phyloP scores from a whole-genome alignment of 345 rosid genomes.

The Syzygium oleosum region DNA sequence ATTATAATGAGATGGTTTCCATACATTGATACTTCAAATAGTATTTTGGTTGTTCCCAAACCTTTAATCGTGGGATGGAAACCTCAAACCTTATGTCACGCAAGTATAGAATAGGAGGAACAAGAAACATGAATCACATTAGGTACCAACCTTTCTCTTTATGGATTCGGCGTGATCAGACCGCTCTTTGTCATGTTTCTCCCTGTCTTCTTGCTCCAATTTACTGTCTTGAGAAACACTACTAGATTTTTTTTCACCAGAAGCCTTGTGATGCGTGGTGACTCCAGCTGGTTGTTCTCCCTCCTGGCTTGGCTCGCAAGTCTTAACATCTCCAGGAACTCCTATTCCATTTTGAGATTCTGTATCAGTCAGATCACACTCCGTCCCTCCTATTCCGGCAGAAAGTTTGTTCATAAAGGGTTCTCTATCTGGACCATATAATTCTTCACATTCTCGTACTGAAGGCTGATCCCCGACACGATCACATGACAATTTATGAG shows the following conservation, averaged over 20 bases:
- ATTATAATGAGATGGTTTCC: neutral
- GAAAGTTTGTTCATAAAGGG: conserved; percentile 43
- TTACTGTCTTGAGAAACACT: conserved; percentile 19
- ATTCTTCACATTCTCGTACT: conserved; percentile 75
- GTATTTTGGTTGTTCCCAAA: neutral
- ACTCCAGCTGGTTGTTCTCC: conserved; percentile 22
- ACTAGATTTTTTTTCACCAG: conserved; percentile 18
- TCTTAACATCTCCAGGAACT: conserved; percentile 10
- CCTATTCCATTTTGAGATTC: conserved; percentile 21
- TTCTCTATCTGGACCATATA: conserved; percentile 83
- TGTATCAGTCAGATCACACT: conserved; percentile 6
- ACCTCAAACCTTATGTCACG: neutral
- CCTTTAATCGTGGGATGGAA: neutral
- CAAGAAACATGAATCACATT: neutral
- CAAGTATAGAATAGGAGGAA: neutral
- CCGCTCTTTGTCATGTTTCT: conserved; percentile 23
- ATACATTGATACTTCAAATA: neutral
- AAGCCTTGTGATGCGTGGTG: conserved; percentile 16
- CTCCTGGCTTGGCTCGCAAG: conserved; percentile 2
- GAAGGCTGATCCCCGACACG: conserved; percentile 51
- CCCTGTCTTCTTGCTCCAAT: conserved; percentile 25
- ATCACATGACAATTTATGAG: conserved; percentile 23
- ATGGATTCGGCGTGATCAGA: conserved; percentile 27
- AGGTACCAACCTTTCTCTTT: conserved; percentile 47
- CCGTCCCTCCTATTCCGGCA: conserved; percentile 9